These are phyloP conservation scores for Auricularia sp. DNA, from an alignment of 768 basidiomycete species.

Conservation along the genomic window DNA sequence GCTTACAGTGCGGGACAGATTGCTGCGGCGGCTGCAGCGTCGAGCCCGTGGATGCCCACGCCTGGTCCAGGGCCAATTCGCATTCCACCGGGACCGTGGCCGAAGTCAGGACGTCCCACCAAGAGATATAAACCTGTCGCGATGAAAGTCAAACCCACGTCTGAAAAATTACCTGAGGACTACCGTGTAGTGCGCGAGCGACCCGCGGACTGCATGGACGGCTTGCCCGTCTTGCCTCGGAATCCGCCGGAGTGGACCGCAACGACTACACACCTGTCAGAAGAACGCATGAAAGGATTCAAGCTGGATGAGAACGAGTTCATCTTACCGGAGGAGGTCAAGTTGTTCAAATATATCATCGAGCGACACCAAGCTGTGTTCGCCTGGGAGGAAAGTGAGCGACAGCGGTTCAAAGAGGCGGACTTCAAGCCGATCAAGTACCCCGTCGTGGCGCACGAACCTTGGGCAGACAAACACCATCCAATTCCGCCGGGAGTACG, in stretches of 20 bases:
- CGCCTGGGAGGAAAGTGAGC: conserved; percentile 7
- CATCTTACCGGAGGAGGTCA: background rate
- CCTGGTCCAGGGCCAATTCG: too few species aligned
- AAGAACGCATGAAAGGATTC: background rate
- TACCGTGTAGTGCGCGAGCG: background rate
- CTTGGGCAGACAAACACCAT: conserved; percentile 25
- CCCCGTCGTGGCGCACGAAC: conserved; percentile 26
- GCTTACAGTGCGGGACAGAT: too few species aligned
- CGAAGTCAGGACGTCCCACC: too few species aligned
- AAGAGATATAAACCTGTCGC: background rate
- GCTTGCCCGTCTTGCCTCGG: background rate
- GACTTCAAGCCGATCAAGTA: conserved; percentile 24
- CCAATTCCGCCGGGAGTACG: conserved; percentile 25
- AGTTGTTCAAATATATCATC: background rate
- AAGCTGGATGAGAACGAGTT: background rate
- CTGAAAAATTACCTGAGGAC: background rate
- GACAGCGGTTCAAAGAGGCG: conserved; percentile 5
- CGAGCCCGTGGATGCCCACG: too few species aligned
- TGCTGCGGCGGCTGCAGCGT: too few species aligned
- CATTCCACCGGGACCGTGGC: too few species aligned
- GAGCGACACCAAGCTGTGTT: conserved; percentile 3
- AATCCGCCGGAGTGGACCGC: background rate
- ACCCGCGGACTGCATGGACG: background rate
- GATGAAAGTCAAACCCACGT: background rate
- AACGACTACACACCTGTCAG: background rate